These are phyloP conservation scores for Candida tammaniensis DNA, from an alignment of 805 yeast genomes.

Conservation along the genomic window DNA sequence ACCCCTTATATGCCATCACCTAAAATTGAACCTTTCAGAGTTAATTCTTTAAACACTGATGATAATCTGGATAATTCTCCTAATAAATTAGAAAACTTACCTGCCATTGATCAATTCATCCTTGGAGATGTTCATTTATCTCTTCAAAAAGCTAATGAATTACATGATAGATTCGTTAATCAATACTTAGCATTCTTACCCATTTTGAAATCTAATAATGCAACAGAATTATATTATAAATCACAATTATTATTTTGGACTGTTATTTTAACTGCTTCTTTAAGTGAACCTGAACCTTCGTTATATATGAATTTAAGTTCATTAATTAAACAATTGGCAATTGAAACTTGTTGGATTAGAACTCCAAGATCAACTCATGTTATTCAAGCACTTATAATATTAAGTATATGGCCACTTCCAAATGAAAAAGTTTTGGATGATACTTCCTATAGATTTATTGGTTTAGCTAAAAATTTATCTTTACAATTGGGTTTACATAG, in stretches of 20 bases:
- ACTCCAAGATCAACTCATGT: slow-evolving; percentile 94
- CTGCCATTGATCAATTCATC: slow-evolving; percentile 55
- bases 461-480: slow-evolving; percentile 79
- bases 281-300: slow-evolving; percentile 84
- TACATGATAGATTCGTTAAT: slow-evolving; percentile 66
- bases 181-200: slow-evolving; percentile 78
- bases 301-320: slow-evolving; percentile 73
- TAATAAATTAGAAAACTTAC: slow-evolving; percentile 6
- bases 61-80: slow-evolving; percentile 32
- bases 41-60: slow-evolving; percentile 7
- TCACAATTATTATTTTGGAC: slow-evolving; percentile 89
- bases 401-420: slow-evolving; percentile 90
- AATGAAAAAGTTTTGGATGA: slow-evolving; percentile 91
- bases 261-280: slow-evolving; percentile 79
- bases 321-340: slow-evolving; percentile 79
- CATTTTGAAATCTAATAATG: slow-evolving; percentile 65
- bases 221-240: slow-evolving; percentile 75
- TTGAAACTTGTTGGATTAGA: slow-evolving; percentile 88
- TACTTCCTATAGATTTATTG: slow-evolving; percentile 84
- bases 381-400: slow-evolving; percentile 81
- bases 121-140: slow-evolving; percentile 75
- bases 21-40: slow-evolving; percentile 5
- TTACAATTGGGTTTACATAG: slow-evolving; percentile 87
- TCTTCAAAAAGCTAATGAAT: slow-evolving; percentile 61
- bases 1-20: slow-evolving; percentile 5